These are phyloP conservation scores for Rachicladosporium sp. DNA, from an alignment of 2,329 filamentous ascomycete genomes.

Conservation along the genomic window DNA sequence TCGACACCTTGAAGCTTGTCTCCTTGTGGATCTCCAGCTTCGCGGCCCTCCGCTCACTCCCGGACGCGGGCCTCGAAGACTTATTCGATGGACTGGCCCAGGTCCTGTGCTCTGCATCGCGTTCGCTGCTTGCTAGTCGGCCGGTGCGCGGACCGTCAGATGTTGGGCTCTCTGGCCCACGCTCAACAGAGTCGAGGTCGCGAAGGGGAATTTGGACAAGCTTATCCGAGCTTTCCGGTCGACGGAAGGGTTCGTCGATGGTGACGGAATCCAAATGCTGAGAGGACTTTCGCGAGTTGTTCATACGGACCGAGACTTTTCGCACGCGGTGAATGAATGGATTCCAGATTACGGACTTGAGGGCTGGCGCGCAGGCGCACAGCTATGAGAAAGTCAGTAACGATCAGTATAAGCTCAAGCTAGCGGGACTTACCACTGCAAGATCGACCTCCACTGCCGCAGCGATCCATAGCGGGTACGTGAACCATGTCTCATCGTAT, in stretches of 20 bases:
- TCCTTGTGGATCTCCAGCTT: constrained; percentile 3
- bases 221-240: not conserved
- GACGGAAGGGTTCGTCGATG: not conserved
- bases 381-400: constrained; percentile 12
- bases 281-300: no score
- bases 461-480: constrained; percentile 35
- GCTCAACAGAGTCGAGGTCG: not conserved
- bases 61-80: no score
- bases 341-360: constrained; percentile 21
- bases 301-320: constrained; percentile 4
- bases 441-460: constrained; percentile 35
- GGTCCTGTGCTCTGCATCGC: not conserved
- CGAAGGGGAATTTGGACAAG: not conserved
- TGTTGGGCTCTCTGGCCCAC: not conserved
- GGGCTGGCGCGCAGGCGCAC: constrained; percentile 26
- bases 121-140: not conserved
- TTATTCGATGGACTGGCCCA: not conserved
- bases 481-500: constrained; percentile 34
- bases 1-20: constrained; percentile 1
- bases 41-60: not conserved
- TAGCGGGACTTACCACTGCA: constrained; percentile 28
- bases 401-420: not conserved
- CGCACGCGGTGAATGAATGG: constrained; percentile 10
- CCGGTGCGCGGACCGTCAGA: not conserved
- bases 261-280: no score